Conservation (phyloP, 495 filamentous ascomycete genomes). For the Penicillium alfredii region DNA sequence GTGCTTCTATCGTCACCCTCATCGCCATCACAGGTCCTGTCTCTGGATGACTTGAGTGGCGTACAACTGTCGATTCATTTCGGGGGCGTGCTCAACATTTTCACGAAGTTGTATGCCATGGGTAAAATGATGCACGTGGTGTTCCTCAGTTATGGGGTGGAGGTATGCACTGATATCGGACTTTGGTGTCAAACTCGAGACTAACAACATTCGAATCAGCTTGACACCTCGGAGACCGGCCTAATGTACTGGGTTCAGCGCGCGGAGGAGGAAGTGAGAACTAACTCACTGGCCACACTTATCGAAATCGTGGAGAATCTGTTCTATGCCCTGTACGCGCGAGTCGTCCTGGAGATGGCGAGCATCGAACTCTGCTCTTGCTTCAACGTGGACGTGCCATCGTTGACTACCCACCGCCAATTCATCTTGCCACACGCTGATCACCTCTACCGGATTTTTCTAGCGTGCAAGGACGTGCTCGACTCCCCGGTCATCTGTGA, state of each 20-base stretch:
- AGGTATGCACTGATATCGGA: slow-evolving; percentile 20
- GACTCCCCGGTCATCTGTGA: slow-evolving; percentile 24
- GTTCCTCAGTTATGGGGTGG: slow-evolving; percentile 28
- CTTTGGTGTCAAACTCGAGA: background rate
- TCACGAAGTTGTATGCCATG: slow-evolving; percentile 29
- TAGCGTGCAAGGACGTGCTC: slow-evolving; percentile 29
- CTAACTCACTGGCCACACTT: slow-evolving; percentile 19
- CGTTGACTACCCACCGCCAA: slow-evolving; percentile 1
- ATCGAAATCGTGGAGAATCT: slow-evolving; percentile 31
- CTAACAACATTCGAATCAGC: slow-evolving; percentile 12
- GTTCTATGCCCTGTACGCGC: slow-evolving; percentile 33
- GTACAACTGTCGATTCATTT: slow-evolving; percentile 16
- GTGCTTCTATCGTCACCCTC: slow-evolving; percentile 13
- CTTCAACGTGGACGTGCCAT: slow-evolving; percentile 18
- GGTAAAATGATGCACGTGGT: slow-evolving; percentile 33
- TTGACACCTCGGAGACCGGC: slow-evolving; percentile 22
- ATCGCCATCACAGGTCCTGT: slow-evolving; percentile 7
- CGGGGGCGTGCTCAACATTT: slow-evolving; percentile 21
- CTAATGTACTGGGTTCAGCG: slow-evolving; percentile 25
- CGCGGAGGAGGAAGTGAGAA: slow-evolving; percentile 22
- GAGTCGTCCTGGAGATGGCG: slow-evolving; percentile 34
- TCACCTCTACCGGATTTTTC: slow-evolving; percentile 29
- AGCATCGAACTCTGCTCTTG: slow-evolving; percentile 31
- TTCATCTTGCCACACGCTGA: slow-evolving; percentile 27
- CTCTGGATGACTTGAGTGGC: slow-evolving; percentile 14